Conservation (phyloP, 495 filamentous ascomycete species). For the Polyplosphaeria fusca region DNA sequence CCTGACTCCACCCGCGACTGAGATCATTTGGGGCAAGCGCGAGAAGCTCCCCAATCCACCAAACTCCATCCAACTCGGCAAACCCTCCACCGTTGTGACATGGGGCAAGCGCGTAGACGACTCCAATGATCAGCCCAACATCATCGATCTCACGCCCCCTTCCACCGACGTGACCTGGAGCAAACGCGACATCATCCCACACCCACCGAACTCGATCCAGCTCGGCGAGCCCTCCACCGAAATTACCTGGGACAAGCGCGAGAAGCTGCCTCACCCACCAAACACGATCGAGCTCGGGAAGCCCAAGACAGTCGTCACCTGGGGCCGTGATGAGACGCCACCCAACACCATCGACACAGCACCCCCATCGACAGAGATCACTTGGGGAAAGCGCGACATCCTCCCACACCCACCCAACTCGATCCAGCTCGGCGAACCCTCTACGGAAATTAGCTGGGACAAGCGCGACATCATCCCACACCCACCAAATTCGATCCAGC, state of each 20-base stretch:
- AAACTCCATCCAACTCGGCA: slow-evolving; percentile 14
- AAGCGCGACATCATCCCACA: slow-evolving; percentile 16
- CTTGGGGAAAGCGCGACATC: slow-evolving; percentile 26
- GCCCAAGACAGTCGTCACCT: slow-evolving; percentile 3
- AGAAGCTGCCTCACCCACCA: neutral
- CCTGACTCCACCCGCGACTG: slow-evolving; percentile 2
- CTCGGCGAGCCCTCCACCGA: slow-evolving; percentile 12
- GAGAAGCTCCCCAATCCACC: slow-evolving; percentile 1
- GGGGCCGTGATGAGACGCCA: slow-evolving; percentile 12
- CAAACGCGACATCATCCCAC: slow-evolving; percentile 2
- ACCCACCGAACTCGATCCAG: slow-evolving; percentile 9
- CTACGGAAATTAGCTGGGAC: slow-evolving; percentile 19
- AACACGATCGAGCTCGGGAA: slow-evolving; percentile 13
- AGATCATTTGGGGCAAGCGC: slow-evolving; percentile 1
- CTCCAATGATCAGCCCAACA: neutral
- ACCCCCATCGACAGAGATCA: neutral
- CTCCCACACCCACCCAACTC: neutral
- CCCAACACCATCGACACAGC: neutral
- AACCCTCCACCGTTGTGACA: slow-evolving; percentile 2
- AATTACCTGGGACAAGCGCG: slow-evolving; percentile 19
- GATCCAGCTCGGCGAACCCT: slow-evolving; percentile 19
- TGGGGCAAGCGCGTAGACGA: slow-evolving; percentile 17
- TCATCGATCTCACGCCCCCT: slow-evolving; percentile 2
- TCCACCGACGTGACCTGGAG: slow-evolving; percentile 21
- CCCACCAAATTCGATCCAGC: slow-evolving; percentile 3